Base-by-base conservation (phyloP, 1,284 basidiomycete genomes). In the Cutaneotrichosporon dermatis region DNA sequence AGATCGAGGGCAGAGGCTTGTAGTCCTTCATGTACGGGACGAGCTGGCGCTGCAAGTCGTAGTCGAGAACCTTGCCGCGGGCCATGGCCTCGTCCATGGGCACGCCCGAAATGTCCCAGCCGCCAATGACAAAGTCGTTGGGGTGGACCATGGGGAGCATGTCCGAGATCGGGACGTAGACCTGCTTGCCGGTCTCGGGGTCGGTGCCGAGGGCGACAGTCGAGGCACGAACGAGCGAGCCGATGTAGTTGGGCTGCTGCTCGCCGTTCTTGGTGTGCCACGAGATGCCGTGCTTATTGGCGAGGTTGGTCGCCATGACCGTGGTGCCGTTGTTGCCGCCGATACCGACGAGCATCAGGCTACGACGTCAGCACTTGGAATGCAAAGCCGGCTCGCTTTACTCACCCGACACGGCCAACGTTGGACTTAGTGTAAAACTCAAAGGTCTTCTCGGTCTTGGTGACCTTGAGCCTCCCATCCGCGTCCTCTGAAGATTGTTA, bases 241-340 rank as follows among this genome's bases (percentile, higher is more conserved):
- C 92, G 67, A 95, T 91, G 82, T 98, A 98, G 83, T 99, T 98
- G 77, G 95, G 95, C 73, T 88, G 88, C 82, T 96, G 91, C 64
- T 89, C 74, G 61, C 94, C 93, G 52, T 85, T 82, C 84, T 97
- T 97, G 80, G 92, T 99, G 81, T 87, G 85, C 95, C 95, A 99
- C 65, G 84, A 82, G 79, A 99, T 92, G 79, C 90, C 88, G 83
- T 98, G 89, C 69, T 87, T 87, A 84, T 99, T 99, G 74, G 96
- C 95, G 70, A 98, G 86, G 76, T 98, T 87, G 67, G 93, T 96
- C 35, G 96, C 94, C 67, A 88, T 88, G 61, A 98, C 85, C 49
- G 95, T 99, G 58, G 90, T 87, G 61, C 95, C 95, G 76, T 99
- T 99, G 85, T 99, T 99, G 62, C 95, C 95, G 66, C 95, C 95